Conservation (phyloP, 371 early-diverging fungal genomes). For the Actinomucor elegans region DNA sequence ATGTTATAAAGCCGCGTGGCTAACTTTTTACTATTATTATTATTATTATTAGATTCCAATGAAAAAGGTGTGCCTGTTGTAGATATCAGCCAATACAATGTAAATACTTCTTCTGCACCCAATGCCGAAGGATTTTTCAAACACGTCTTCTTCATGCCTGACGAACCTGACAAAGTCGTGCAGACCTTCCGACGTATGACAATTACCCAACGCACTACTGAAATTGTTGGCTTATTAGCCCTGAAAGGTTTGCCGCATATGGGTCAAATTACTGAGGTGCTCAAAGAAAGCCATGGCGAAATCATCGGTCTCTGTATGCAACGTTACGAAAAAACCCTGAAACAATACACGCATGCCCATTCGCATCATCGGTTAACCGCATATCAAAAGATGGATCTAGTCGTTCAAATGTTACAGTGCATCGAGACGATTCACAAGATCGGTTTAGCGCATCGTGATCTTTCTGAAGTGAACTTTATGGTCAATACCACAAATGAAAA, state of each 20-base stretch:
- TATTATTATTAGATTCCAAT: neutral
- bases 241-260: conserved; percentile 31
- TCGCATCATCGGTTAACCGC: conserved; percentile 53
- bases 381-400: conserved; percentile 57
- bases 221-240: conserved; percentile 37
- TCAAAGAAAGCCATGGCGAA: conserved; percentile 39
- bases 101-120: conserved; percentile 26
- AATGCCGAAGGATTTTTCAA: conserved; percentile 50
- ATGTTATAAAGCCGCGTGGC: neutral
- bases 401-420: conserved; percentile 56
- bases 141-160: conserved; percentile 36
- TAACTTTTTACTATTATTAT: neutral
- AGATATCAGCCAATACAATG: conserved; percentile 29
- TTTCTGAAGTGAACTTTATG: conserved; percentile 70
- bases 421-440: conserved; percentile 52
- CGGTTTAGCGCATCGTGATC: conserved; percentile 64
- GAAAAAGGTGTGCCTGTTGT: conserved; percentile 30
- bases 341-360: conserved; percentile 57
- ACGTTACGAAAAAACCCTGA: conserved; percentile 58
- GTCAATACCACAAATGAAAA: conserved; percentile 43
- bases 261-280: conserved; percentile 41
- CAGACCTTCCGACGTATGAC: conserved; percentile 52
- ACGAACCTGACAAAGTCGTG: conserved; percentile 25
- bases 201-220: conserved; percentile 39
- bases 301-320: conserved; percentile 50